Base-by-base conservation (phyloP, 2,329 filamentous ascomycete genomes). In the Domatiomyces globalis region DNA sequence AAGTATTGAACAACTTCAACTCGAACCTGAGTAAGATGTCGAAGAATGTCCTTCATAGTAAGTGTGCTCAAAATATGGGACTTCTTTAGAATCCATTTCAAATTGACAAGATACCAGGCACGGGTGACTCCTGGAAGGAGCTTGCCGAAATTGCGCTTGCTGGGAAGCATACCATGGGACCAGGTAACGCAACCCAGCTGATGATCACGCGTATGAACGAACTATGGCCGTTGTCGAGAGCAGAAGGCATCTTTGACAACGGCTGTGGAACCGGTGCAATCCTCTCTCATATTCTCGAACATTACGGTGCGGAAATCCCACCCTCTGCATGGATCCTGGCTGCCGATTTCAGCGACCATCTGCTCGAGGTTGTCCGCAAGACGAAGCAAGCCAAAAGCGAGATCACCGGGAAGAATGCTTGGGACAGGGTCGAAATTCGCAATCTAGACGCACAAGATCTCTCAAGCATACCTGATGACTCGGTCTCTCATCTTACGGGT, bases 381-480 rank as follows among this genome's bases (percentile, higher is more conserved):
- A 12, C 18, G 19, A 48, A 48, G 45, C 45, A 25, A 29, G 25
- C 9, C 8, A 48, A 17, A 17, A 48, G 45, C 9, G 25, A 22
- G 17, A 17, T 8, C 10, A 2, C 19, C 17, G 45, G 18, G 15
- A 17, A 45, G n/a, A 20, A 45, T 6, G 43, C 44, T 8, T 50
- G 48, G 48, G 42, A 45, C 5, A 15, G 48, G 18, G 15, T 50
- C 8, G 15, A 50, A 43, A 12, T 17, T 15, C 29, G 22, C 4
- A 44, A 50, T 17, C 12, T 50, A 17, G 48, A 50, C 20, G 48
- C 48, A 12, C 48, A 50, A n/a, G 48, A 50, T 20, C 18, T 50
- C 12, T 50, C 48, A n/a, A 20, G 15, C 15, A 50, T 50, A 15
- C 18, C 36, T 3, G 36, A 17, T 4, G 19, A 33, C n/a, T 45